These are phyloP conservation scores for Wakefieldia striispora DNA, from an alignment of 768 basidiomycete genomes.

Conservation along the genomic window DNA sequence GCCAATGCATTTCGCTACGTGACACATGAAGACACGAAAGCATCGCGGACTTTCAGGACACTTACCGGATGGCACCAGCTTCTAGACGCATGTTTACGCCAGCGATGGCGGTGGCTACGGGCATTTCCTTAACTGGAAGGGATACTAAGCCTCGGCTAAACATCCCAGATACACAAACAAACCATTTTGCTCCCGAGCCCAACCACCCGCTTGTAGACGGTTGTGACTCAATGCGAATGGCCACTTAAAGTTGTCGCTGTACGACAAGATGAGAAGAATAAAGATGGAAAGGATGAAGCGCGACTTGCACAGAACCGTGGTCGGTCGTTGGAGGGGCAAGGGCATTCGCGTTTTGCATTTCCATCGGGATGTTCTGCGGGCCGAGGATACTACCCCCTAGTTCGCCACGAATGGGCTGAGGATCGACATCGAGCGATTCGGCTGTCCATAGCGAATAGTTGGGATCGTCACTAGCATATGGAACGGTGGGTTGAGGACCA, in stretches of 20 bases:
- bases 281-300: not conserved
- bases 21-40: constrained; percentile 6
- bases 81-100: constrained; percentile 44
- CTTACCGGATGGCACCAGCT: constrained; percentile 41
- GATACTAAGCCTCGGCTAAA: not conserved
- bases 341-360: constrained; percentile 54
- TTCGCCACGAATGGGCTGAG: constrained; percentile 43
- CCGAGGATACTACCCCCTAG: constrained; percentile 52
- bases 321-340: constrained; percentile 66
- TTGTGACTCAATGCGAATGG: constrained; percentile 60
- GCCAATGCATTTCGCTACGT: constrained; percentile 44
- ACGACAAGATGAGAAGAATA: not conserved
- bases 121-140: constrained; percentile 36
- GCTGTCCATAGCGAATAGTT: constrained; percentile 44
- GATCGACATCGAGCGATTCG: constrained; percentile 22
- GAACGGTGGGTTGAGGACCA: constrained; percentile 41
- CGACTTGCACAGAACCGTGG: constrained; percentile 44
- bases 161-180: constrained; percentile 4
- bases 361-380: constrained; percentile 54
- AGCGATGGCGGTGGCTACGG: constrained; percentile 38
- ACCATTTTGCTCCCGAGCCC: constrained; percentile 65
- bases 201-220: constrained; percentile 60
- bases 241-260: constrained; percentile 56
- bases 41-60: not conserved
- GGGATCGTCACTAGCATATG: constrained; percentile 44